Conservation (phyloP, 305 asterid genomes). For the Fraxinus velutina region DNA sequence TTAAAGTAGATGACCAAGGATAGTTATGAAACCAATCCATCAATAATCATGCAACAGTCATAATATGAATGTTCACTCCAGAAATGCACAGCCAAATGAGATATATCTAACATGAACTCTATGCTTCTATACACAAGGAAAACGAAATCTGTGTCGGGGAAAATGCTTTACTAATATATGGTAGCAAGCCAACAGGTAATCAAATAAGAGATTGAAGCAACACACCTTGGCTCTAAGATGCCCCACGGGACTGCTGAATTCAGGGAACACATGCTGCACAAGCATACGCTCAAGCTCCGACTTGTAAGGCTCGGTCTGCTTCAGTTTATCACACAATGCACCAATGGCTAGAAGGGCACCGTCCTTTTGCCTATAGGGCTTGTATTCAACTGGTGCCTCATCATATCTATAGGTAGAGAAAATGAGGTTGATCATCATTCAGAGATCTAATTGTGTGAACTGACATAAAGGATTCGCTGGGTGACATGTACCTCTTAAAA, state of each 20-base stretch:
- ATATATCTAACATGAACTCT: background rate
- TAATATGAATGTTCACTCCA: background rate
- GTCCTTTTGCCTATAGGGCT: conserved; percentile 85
- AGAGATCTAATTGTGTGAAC: background rate
- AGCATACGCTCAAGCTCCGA: conserved; percentile 93
- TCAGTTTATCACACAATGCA: conserved; percentile 82
- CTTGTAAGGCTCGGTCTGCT: conserved; percentile 87
- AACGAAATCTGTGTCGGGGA: conserved; percentile 3
- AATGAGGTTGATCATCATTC: conserved; percentile 18
- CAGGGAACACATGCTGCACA: conserved; percentile 94
- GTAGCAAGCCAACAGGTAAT: conserved; percentile 13
- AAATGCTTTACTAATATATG: background rate
- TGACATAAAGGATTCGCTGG: background rate
- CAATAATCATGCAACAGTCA: background rate
- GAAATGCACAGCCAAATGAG: background rate
- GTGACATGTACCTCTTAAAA: conserved; percentile 62
- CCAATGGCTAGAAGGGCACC: conserved; percentile 99
- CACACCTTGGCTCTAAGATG: conserved; percentile 90
- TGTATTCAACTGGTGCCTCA: conserved; percentile 63
- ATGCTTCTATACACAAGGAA: background rate
- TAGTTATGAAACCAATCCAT: background rate
- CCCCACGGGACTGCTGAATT: conserved; percentile 80
- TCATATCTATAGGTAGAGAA: conserved; percentile 51
- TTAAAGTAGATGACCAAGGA: background rate
- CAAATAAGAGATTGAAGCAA: conserved; percentile 14